Evolutionary conservation across 768 basidiomycete genomes (phyloP).

Genomic region (Lanmaoa pseudosensibilis): DNA sequence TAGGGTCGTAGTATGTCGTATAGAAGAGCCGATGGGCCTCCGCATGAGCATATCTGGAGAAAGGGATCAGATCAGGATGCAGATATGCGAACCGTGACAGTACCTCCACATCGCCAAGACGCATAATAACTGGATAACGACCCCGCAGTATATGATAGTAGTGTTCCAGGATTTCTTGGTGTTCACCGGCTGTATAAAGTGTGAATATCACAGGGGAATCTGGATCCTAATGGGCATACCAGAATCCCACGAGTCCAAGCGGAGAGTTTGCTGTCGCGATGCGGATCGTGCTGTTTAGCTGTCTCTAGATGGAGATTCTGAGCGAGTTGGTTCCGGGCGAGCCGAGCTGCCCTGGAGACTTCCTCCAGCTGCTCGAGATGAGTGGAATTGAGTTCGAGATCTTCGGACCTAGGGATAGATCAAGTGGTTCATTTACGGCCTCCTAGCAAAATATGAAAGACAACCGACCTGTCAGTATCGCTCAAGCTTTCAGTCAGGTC

Average conservation of each 20-base stretch:
- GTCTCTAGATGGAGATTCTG: conserved; percentile 43
- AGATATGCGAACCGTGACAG: conserved; percentile 15
- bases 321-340: conserved; percentile 46
- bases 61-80: conserved; percentile 9
- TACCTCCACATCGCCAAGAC: conserved; percentile 61
- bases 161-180: conserved; percentile 25
- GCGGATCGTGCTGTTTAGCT: conserved; percentile 36
- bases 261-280: conserved; percentile 35
- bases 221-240: conserved; percentile 34
- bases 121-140: conserved; percentile 48
- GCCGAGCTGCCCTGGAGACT: conserved; percentile 52
- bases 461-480: conserved; percentile 54
- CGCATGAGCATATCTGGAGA: conserved; percentile 44
- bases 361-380: conserved; percentile 53
- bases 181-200: conserved; percentile 17
- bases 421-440: conserved; percentile 3
- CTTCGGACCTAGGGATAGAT: conserved; percentile 38
- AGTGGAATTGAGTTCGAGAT: conserved; percentile 39
- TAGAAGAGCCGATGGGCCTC: conserved; percentile 59
- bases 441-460: conserved; percentile 3
- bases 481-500: conserved; percentile 56
- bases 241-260: conserved; percentile 38
- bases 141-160: conserved; percentile 35
- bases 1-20: conserved; percentile 76
- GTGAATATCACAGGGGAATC: conserved; percentile 7